A percentile compares a stretch with the other conserved stretches of the same genome.
phyloP scores from a whole-genome alignment of 2,329 filamentous ascomycete genomes.

The Dothidotthia symphoricarpi region DNA sequence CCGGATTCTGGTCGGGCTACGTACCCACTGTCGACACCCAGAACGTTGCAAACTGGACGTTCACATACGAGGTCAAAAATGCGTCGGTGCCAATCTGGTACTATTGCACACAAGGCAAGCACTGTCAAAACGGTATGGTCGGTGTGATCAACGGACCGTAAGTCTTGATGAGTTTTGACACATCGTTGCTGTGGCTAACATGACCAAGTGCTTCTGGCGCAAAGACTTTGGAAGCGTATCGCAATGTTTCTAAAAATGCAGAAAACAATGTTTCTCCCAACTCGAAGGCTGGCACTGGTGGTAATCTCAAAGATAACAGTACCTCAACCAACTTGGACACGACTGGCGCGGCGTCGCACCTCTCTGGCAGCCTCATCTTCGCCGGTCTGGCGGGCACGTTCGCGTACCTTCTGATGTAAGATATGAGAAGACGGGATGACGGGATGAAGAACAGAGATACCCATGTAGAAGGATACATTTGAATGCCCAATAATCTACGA shows the following conservation, averaged over 20 bases:
- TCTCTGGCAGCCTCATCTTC: conserved; percentile 25
- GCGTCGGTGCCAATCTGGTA: conserved; percentile 41
- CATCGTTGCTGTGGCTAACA: conserved; percentile 11
- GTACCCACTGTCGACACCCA: conserved; percentile 28
- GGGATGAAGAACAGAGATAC: too few relatives aligned
- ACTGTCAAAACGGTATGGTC: conserved; percentile 44
- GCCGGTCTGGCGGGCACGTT: conserved; percentile 30
- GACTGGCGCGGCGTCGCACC: conserved; percentile 28
- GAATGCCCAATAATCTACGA: too few relatives aligned
- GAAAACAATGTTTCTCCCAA: conserved; percentile 24
- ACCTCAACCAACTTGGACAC: conserved; percentile 14
- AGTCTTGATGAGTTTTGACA: conserved; percentile 8
- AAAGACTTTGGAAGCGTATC: conserved; percentile 27
- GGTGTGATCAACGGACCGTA: conserved; percentile 43
- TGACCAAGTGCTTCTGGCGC: conserved; percentile 15
- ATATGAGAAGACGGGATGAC: conserved; percentile 1
- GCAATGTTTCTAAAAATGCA: conserved; percentile 22
- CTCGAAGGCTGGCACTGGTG: conserved; percentile 24
- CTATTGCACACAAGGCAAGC: conserved; percentile 42
- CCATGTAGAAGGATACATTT: conserved; percentile 3
- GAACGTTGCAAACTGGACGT: conserved; percentile 27
- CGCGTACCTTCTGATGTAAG: conserved; percentile 35
- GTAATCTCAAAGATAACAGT: conserved; percentile 24
- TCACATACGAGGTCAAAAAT: conserved; percentile 37
- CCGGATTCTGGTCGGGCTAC: conserved; percentile 42